Evolutionary conservation across 257 asterid species (phyloP), one percentile per base, ranked within the genome.

Genomic region (Osmanthus fragrans): DNA sequence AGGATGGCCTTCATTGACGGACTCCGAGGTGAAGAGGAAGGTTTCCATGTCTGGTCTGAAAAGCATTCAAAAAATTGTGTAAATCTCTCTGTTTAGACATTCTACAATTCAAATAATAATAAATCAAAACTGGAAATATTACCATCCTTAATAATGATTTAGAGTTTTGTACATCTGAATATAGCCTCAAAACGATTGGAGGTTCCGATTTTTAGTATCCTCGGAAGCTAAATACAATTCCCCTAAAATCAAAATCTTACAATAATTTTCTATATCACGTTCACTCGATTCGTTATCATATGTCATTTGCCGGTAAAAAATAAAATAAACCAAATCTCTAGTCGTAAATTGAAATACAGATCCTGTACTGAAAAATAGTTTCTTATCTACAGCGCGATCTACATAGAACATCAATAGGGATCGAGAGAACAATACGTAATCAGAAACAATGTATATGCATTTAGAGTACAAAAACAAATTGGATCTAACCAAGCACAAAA

Each of bases 1-100:
- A 7, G 94, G 94, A 80, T 87, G 94, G 8, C 94, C 94, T 80
- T 87, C 94, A 16, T 87, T 89, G 18, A 89, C 94, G 0, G 92
- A 89, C 82, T 89, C 94, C 1, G 94, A 89, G 77, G 94, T 88
- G 81, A 86, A 88, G 58, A 88, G 78, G 80, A 90, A 88, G 75
- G 87, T 88, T 11, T 85, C 87, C 91, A 87, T 87, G 15, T 74
- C 66, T 82, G 36, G 29, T 76, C 86, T 87, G 86, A 25, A 76
- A 77, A 71, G 49, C 40, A 60, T 13, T 27, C 12, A 15, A 71
- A 70, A 30, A 11, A 29, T 0, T 45, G 23, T 11, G 23, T 11
- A 47, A 85, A 76, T 58, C 72, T 58, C 37, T 4, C 36, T 4
- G 4, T 32, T 58, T 58, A 56, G 51, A 58, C 21, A 32, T 51